These are phyloP conservation scores for Cladosporium sp. DNA, from an alignment of 2,329 filamentous ascomycete genomes.

Conservation along the genomic window DNA sequence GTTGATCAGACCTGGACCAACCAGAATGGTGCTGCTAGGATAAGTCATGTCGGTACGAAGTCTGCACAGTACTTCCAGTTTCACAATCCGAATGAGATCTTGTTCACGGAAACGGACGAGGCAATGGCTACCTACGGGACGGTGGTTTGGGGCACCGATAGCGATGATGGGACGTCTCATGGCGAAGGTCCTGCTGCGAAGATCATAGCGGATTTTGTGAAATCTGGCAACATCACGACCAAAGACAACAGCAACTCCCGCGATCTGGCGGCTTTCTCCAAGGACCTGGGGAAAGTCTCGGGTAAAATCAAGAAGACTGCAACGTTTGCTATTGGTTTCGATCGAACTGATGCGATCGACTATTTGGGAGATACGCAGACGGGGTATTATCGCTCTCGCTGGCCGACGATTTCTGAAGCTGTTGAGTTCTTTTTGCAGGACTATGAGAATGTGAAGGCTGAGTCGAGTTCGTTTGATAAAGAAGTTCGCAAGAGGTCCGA, in stretches of 20 bases:
- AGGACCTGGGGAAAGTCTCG: conserved; percentile 15
- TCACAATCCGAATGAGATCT: conserved; percentile 21
- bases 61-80: conserved; percentile 20
- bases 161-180: conserved; percentile 5
- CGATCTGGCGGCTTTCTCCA: conserved; percentile 19
- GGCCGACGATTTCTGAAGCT: conserved; percentile 19
- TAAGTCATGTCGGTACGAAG: conserved; percentile 19
- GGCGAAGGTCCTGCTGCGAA: conserved; percentile 13
- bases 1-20: conserved; percentile 34
- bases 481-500: conserved; percentile 20
- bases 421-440: conserved; percentile 20
- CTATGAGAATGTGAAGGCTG: conserved; percentile 15
- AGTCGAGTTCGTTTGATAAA: conserved; percentile 19
- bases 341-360: conserved; percentile 21
- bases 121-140: conserved; percentile 23
- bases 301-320: conserved; percentile 10
- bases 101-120: conserved; percentile 21
- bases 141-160: conserved; percentile 19
- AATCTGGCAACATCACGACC: neutral
- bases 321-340: conserved; percentile 23
- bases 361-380: conserved; percentile 23
- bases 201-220: conserved; percentile 5
- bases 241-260: neutral
- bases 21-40: conserved; percentile 21
- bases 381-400: conserved; percentile 22